Conservation (phyloP, 1,284 basidiomycete genomes). For the Apiotrichum veenhuisii region DNA sequence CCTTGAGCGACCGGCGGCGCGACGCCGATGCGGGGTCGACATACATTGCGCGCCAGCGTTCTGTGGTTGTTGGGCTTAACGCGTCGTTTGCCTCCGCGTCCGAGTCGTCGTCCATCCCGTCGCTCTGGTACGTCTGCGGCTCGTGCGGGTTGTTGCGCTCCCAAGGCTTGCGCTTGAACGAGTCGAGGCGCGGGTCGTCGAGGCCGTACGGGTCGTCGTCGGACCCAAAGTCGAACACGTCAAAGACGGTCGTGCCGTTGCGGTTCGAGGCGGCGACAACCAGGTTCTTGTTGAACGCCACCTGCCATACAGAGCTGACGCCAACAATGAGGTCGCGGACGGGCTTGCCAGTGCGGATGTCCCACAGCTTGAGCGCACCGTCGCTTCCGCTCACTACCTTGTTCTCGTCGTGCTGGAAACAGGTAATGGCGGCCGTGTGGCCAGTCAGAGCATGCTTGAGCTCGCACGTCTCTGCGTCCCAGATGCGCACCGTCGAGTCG, state of each 20-base stretch:
- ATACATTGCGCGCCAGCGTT: slow-evolving; percentile 5
- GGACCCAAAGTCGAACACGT: slow-evolving; percentile 47
- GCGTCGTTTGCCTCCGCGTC: neutral
- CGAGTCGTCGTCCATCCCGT: slow-evolving; percentile 17
- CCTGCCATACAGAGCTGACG: slow-evolving; percentile 91
- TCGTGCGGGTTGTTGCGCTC: slow-evolving; percentile 33
- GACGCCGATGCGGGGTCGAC: neutral
- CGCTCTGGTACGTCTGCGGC: slow-evolving; percentile 31
- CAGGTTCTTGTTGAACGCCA: slow-evolving; percentile 85
- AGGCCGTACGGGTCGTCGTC: slow-evolving; percentile 24
- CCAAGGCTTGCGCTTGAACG: slow-evolving; percentile 34
- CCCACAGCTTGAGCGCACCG: slow-evolving; percentile 96
- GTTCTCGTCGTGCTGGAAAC: slow-evolving; percentile 95
- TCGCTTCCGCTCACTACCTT: slow-evolving; percentile 90
- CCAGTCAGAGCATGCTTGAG: slow-evolving; percentile 74
- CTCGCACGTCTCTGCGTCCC: slow-evolving; percentile 80
- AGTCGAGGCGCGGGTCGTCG: slow-evolving; percentile 41
- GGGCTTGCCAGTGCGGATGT: slow-evolving; percentile 75
- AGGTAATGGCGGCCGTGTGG: slow-evolving; percentile 91
- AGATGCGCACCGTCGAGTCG: slow-evolving; percentile 84
- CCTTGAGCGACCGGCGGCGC: too few relatives aligned
- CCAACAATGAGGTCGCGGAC: slow-evolving; percentile 81
- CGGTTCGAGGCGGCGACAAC: slow-evolving; percentile 88
- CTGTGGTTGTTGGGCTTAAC: slow-evolving; percentile 1
- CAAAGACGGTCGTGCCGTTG: slow-evolving; percentile 61